Conservation (phyloP, 345 rosid species). For the Eucalyptus coolabah region DNA sequence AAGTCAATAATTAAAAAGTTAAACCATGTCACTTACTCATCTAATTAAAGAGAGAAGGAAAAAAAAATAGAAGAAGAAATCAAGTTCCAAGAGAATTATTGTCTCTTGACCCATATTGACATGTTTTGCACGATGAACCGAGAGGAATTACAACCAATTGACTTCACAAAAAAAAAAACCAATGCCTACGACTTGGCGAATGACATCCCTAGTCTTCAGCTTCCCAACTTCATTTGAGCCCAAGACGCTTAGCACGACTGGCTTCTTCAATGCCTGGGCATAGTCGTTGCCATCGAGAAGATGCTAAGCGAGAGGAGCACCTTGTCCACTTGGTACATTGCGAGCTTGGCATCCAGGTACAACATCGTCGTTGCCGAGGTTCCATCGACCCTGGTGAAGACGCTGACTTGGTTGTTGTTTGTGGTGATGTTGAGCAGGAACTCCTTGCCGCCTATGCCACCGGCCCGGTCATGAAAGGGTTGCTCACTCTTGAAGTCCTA, state of each 20-base stretch:
- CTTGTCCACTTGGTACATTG: background rate
- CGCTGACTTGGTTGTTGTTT: background rate
- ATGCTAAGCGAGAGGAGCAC: background rate
- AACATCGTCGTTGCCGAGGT: background rate
- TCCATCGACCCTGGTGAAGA: background rate
- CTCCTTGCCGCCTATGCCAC: background rate
- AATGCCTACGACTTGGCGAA: background rate
- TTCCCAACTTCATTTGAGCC: background rate
- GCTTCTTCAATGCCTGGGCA: background rate
- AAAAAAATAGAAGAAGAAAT: background rate
- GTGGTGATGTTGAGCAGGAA: background rate
- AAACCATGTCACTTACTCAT: background rate
- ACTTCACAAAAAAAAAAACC: background rate
- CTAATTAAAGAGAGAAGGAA: background rate
- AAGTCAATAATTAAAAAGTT: background rate
- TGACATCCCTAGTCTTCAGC: background rate
- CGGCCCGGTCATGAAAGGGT: background rate
- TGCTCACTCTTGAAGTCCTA: background rate
- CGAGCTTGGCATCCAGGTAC: background rate
- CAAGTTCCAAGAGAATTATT: background rate
- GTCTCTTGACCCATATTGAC: background rate
- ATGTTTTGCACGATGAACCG: background rate
- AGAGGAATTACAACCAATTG: background rate
- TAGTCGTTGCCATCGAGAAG: background rate
- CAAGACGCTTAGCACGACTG: background rate